phyloP scores from a whole-genome alignment of 208 protist species.

The Strigomonas culicis region DNA sequence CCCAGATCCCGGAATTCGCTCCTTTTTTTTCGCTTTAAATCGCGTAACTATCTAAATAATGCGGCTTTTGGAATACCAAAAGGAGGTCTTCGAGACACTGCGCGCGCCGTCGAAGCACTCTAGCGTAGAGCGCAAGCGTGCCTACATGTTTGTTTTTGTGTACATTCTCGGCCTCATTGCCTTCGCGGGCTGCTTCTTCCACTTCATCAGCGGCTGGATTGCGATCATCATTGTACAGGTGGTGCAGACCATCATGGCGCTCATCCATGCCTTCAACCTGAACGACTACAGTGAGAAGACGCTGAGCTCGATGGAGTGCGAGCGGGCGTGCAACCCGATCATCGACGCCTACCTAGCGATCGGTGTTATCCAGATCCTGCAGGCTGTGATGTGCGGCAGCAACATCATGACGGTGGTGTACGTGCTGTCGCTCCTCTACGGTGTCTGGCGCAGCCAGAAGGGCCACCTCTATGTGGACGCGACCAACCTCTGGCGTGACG shows the following conservation, averaged over 20 bases:
- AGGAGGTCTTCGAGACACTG: constrained; percentile 68
- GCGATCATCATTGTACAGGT: constrained; percentile 53
- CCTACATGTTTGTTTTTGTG: constrained; percentile 76
- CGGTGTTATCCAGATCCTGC: constrained; percentile 57
- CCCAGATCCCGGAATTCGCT: background rate
- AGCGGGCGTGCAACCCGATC: constrained; percentile 73
- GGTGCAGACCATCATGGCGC: constrained; percentile 55
- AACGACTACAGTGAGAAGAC: constrained; percentile 78
- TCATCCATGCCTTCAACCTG: constrained; percentile 80
- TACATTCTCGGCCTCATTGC: constrained; percentile 55
- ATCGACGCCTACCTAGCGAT: constrained; percentile 66
- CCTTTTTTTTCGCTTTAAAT: constrained; percentile 16
- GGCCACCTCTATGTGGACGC: constrained; percentile 70
- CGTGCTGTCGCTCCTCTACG: constrained; percentile 25
- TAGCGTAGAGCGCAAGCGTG: constrained; percentile 68
- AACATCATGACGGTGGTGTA: constrained; percentile 41
- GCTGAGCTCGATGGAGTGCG: constrained; percentile 74
- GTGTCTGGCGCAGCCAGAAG: constrained; percentile 44
- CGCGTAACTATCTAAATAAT: constrained; percentile 30
- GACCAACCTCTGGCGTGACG: constrained; percentile 71
- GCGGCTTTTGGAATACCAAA: constrained; percentile 72
- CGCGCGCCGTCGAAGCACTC: constrained; percentile 59
- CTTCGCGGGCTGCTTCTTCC: constrained; percentile 48
- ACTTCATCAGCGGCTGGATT: constrained; percentile 83
- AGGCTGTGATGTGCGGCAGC: constrained; percentile 44